Evolutionary conservation across 768 basidiomycete species (phyloP).

Genomic region (Panaeolus papilionaceus): DNA sequence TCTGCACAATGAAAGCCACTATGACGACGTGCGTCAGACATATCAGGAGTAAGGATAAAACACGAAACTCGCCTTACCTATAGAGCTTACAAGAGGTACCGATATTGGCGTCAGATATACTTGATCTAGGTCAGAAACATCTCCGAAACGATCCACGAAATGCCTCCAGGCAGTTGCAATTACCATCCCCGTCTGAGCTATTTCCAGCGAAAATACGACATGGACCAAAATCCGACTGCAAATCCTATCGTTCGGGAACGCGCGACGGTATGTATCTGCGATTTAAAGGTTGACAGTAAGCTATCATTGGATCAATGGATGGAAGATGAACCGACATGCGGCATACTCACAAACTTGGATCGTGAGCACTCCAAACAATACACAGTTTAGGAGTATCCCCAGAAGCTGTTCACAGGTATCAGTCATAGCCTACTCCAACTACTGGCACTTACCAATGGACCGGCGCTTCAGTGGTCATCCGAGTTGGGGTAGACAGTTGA

Average conservation of each 20-base stretch:
- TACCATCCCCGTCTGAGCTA: constrained; percentile 34
- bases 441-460: no score
- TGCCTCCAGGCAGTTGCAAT: constrained; percentile 33
- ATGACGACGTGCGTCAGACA: neutral
- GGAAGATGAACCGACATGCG: neutral
- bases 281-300: neutral
- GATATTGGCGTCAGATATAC: constrained; percentile 34
- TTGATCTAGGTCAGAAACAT: constrained; percentile 30
- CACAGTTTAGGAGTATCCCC: no score
- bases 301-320: no score
- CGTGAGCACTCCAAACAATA: no score
- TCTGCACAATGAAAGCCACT: constrained; percentile 40
- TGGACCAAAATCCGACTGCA: constrained; percentile 34
- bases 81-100: constrained; percentile 36
- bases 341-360: neutral
- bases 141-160: constrained; percentile 36
- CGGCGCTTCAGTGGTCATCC: neutral
- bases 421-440: no score
- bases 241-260: constrained; percentile 35
- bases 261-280: constrained; percentile 39
- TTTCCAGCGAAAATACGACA: constrained; percentile 35
- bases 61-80: constrained; percentile 25
- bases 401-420: no score
- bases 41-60: neutral
- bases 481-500: no score